A percentile compares a stretch with the other conserved stretches of the same genome.
phyloP scores from a whole-genome alignment of 2,329 filamentous ascomycete species.

The Ceratocystis eucalypticola region DNA sequence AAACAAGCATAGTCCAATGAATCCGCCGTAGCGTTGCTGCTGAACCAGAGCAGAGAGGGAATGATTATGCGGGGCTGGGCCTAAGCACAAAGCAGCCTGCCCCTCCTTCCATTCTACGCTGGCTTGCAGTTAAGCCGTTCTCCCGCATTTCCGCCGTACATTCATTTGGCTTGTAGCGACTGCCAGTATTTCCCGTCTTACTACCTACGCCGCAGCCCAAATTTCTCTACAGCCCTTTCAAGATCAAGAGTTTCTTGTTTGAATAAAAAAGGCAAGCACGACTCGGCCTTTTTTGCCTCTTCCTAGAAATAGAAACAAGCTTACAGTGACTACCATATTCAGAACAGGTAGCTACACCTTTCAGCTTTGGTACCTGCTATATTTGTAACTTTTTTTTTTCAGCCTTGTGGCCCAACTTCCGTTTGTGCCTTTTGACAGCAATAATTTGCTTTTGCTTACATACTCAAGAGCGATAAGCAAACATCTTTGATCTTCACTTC shows the following conservation, averaged over 20 bases:
- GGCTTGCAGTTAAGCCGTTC: neutral
- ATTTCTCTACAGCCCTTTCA: neutral
- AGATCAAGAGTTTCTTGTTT: neutral
- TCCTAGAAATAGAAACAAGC: neutral
- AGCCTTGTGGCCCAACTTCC: neutral
- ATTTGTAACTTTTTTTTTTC: slow-evolving; percentile 1
- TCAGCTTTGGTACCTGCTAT: neutral
- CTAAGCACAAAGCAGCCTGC: neutral
- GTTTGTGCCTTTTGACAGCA: neutral
- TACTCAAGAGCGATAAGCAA: neutral
- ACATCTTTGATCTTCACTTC: neutral
- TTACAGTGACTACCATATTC: no score
- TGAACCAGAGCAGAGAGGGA: neutral
- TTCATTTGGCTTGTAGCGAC: neutral
- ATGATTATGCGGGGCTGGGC: slow-evolving; percentile 2
- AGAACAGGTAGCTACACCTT: neutral
- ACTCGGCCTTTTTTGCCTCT: neutral
- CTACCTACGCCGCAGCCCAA: neutral
- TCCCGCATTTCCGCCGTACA: neutral
- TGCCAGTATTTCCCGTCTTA: neutral
- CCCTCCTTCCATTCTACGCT: neutral
- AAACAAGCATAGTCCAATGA: neutral
- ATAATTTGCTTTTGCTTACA: neutral
- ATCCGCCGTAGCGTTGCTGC: neutral
- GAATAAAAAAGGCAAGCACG: neutral